Conservation (phyloP, 2,329 filamentous ascomycete species). For the Cladosporium sp. region DNA sequence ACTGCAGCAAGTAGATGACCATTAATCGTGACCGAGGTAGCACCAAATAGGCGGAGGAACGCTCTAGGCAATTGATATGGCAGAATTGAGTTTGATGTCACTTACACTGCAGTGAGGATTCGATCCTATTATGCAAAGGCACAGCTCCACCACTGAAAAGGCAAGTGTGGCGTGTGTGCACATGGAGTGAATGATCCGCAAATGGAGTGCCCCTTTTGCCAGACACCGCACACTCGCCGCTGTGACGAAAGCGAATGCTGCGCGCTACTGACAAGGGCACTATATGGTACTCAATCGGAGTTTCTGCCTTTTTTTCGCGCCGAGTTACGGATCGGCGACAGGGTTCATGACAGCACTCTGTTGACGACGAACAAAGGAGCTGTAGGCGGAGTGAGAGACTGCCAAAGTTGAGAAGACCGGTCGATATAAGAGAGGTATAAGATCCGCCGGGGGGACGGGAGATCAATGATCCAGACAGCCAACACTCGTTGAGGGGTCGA, state of each 20-base stretch:
- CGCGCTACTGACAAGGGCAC: constrained; percentile 24
- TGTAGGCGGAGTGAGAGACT: constrained; percentile 5
- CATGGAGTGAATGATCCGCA: constrained; percentile 7
- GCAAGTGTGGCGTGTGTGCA: constrained; percentile 16
- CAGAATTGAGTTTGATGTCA: constrained; percentile 7
- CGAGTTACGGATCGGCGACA: constrained; percentile 9
- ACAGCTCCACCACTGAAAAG: constrained; percentile 6
- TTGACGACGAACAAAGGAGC: neutral
- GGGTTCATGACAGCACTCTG: constrained; percentile 2
- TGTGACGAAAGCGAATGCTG: constrained; percentile 21
- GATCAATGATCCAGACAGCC: too few relatives aligned
- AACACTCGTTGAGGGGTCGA: too few relatives aligned
- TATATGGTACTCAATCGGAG: constrained; percentile 31
- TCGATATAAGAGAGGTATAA: too few relatives aligned
- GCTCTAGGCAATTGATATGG: constrained; percentile 5
- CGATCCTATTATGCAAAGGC: constrained; percentile 12
- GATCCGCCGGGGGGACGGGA: too few relatives aligned
- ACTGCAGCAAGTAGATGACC: constrained; percentile 5
- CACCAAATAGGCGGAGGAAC: constrained; percentile 9
- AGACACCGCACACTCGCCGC: constrained; percentile 22
- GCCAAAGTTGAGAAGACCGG: neutral
- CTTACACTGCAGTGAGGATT: constrained; percentile 14
- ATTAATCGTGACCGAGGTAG: constrained; percentile 8
- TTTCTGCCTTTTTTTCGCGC: constrained; percentile 24
- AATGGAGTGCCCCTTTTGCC: constrained; percentile 17